Evolutionary conservation across 1,139 yeast genomes (phyloP), one percentile per base, ranked within the genome.

Genomic region (Protomyces inouyei): DNA sequence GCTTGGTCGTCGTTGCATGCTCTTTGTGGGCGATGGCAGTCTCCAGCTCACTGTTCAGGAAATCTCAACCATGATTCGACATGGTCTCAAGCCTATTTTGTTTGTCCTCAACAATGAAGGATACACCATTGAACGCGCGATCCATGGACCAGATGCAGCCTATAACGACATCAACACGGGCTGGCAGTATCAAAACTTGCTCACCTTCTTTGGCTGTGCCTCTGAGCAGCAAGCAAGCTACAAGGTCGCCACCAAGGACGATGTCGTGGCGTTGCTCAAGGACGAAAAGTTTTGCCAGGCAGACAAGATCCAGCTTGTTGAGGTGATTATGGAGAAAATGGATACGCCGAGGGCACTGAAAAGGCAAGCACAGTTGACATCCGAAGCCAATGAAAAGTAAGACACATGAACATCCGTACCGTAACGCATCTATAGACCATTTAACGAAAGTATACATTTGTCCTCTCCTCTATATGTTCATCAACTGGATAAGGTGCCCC

Each of bases 11-110:
- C 81, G 95, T 69, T 80, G 88, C 25, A 76, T 88, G 18, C 77
- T 90, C 9, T 78, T 88, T 35, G 91, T 87, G 77, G 97, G 97
- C 59, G 97, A 91, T 72, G 97, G 97, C 1, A 85, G 95, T 8
- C 90, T 96, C 1, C 95, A 88, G 76, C 87, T 90, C 95, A 88
- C 96, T 1, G 80, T 86, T 56, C 92, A 87, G 75, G 97, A 90
- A 73, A 76, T 89, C 57, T 83, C 93, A 1, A 83, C 89, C 32
- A 85, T 82, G 73, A 75, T 87, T 57, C 81, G 91, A 65, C 79
- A 82, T 69, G 78, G 80, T 35, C 78, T 86, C 43, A 81, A 82
- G 18, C 87, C 92, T 25, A 82, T 86, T 55, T 80, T 91, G 36
- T 79, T 88, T 69, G 74, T 90, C 65, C 78, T 89, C 75, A 91